phyloP scores from a whole-genome alignment of 495 filamentous ascomycete genomes.

The Aspergillus ellipticus region DNA sequence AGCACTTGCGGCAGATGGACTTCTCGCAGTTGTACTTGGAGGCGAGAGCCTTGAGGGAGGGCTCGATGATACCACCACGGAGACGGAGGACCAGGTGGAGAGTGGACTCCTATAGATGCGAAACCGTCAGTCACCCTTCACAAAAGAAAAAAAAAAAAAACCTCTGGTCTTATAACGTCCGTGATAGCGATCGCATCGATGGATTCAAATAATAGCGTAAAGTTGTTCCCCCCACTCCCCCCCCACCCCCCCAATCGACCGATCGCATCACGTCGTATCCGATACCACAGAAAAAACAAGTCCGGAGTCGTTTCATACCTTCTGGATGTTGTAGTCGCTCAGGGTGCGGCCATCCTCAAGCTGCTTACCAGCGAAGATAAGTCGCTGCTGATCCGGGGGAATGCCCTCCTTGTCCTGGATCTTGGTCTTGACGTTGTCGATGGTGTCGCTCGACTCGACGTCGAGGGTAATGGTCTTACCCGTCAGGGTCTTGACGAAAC shows the following conservation, averaged over 20 bases:
- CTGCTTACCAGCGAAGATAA: conserved; percentile 99
- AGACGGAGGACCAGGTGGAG: conserved; percentile 99
- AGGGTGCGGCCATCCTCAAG: conserved; percentile 98
- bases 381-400: conserved; percentile 96
- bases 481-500: conserved; percentile 96
- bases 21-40: conserved; percentile 99
- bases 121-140: conserved; percentile 9
- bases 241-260: neutral
- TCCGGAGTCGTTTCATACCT: conserved; percentile 56
- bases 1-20: conserved; percentile 99
- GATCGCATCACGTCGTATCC: neutral
- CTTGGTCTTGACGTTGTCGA: conserved; percentile 97
- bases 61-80: conserved; percentile 99
- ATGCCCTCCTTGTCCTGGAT: conserved; percentile 99
- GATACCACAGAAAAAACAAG: neutral
- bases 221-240: too few species aligned
- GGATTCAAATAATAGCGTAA: neutral
- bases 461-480: conserved; percentile 99
- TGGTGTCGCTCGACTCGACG: conserved; percentile 97
- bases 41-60: conserved; percentile 95
- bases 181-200: neutral
- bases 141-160: conserved; percentile 12
- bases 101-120: conserved; percentile 80
- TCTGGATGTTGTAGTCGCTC: conserved; percentile 99
- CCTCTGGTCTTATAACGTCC: conserved; percentile 23